Evolutionary conservation across 2,329 filamentous ascomycete species (phyloP), one percentile per base, ranked within the genome.

Genomic region (Ophiostoma australiae): DNA sequence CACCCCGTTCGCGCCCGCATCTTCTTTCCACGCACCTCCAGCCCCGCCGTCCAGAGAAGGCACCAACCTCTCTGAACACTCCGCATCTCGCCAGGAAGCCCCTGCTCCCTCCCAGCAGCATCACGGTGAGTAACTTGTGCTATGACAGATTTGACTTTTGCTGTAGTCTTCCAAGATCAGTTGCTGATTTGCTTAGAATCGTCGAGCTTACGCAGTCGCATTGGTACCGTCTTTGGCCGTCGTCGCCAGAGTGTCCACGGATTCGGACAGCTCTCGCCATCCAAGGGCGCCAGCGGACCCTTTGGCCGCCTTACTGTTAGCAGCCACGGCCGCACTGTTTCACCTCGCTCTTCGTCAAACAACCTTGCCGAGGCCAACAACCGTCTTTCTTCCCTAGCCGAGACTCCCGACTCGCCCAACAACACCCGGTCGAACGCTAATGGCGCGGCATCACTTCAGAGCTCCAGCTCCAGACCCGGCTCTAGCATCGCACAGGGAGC

Each of bases 201-300:
- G 31, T 67, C 69, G 31, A 87, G 85, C 75, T 76, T 89, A 61
- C 84, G 88, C 67, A 87, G 86, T 75, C 85, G 89, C 70, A 84
- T 92, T 70, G 90, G 90, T 20, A 92, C 90, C 15, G 89, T 92
- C 82, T 84, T 92, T 65, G 85, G 87, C 37, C 84, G 88, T 31
- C 82, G 88, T 72, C 84, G 89, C 55, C 88, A 91, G 78, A 91
- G 89, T 78, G 82, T 91, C 71, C 83, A 91, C 73, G 82, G 89
- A 61, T 90, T 86, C 77, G 86, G 82, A 72, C 85, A 81, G 77
- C 82, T 84, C 75, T 89, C 84, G 0, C 84, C 86, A 1, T 80
- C 82, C 48, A 89, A 87, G 77, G 82, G 83, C 27, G 75, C 77
- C 4, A 55, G 10, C 3, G 78, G 79, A 3, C 83, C 85, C 1